These are phyloP conservation scores for Hypoxylon cercidicola DNA, from an alignment of 495 filamentous ascomycete genomes.

Conservation along the genomic window DNA sequence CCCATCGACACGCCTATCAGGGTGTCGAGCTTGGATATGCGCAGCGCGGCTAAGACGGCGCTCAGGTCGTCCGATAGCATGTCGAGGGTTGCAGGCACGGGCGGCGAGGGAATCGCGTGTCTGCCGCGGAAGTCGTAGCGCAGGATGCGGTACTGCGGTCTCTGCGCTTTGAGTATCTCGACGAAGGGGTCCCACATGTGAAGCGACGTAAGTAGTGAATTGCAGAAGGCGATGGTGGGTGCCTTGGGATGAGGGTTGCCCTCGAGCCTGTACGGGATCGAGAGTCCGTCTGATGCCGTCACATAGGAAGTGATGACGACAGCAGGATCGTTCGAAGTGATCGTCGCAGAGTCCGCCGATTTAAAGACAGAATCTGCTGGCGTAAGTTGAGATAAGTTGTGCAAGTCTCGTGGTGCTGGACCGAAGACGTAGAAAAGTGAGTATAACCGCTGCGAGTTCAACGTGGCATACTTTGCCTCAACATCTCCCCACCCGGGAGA, in stretches of 20 bases:
- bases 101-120: constrained; percentile 57
- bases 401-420: constrained; percentile 73
- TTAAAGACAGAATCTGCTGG: constrained; percentile 57
- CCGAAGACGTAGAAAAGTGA: constrained; percentile 82
- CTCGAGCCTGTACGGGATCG: constrained; percentile 77
- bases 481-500: constrained; percentile 68
- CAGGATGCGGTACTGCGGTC: constrained; percentile 74
- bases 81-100: constrained; percentile 64
- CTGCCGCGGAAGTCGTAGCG: constrained; percentile 77
- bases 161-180: constrained; percentile 62
- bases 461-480: constrained; percentile 64
- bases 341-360: constrained; percentile 63
- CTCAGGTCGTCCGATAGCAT: constrained; percentile 72
- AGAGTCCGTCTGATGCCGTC: constrained; percentile 72
- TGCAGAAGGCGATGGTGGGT: constrained; percentile 76
- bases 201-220: constrained; percentile 76
- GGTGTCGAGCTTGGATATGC: constrained; percentile 67
- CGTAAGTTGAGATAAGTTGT: constrained; percentile 52
- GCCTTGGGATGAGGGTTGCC: constrained; percentile 71
- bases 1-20: constrained; percentile 81
- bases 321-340: constrained; percentile 50
- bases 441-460: constrained; percentile 67
- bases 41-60: constrained; percentile 65
- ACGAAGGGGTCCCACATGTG: constrained; percentile 83
- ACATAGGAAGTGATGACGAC: constrained; percentile 72